phyloP scores from a whole-genome alignment of 176 grass and related monocot genomes.

The Oryza australiensis region DNA sequence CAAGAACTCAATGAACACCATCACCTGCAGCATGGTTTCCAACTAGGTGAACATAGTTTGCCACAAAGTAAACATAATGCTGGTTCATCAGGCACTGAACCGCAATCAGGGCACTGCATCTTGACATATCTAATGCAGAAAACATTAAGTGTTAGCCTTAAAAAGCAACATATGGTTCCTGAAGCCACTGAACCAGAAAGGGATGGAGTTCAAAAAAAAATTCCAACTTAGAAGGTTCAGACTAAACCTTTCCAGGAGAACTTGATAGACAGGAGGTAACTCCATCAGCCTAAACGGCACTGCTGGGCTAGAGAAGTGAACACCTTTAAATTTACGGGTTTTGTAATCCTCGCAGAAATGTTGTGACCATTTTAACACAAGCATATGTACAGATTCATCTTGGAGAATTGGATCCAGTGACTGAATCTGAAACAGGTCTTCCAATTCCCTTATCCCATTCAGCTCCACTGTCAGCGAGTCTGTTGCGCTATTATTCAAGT shows the following conservation, averaged over 20 bases:
- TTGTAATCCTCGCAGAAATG: conserved; percentile 83
- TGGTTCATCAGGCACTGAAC: conserved; percentile 81
- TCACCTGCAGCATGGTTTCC: conserved; percentile 95
- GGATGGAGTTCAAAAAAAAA: not conserved
- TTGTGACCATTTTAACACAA: conserved; percentile 80
- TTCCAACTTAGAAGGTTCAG: conserved; percentile 32
- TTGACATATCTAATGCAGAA: conserved; percentile 71
- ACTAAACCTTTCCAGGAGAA: conserved; percentile 59
- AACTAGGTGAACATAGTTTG: conserved; percentile 79
- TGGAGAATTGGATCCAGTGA: conserved; percentile 70
- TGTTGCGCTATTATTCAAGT: conserved; percentile 43
- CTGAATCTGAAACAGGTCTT: conserved; percentile 73
- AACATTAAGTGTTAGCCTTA: conserved; percentile 1
- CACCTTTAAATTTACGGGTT: conserved; percentile 47
- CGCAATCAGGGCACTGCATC: conserved; percentile 76
- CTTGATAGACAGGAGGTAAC: conserved; percentile 84
- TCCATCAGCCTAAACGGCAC: conserved; percentile 93
- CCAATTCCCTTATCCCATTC: conserved; percentile 71
- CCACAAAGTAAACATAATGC: conserved; percentile 93
- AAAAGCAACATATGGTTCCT: not conserved
- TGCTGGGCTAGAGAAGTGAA: conserved; percentile 65
- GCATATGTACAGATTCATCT: conserved; percentile 63
- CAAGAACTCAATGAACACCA: conserved; percentile 23
- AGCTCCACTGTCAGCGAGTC: conserved; percentile 67
- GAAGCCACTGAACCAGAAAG: not conserved